A percentile compares a stretch with the other conserved stretches of the same genome.
These are phyloP conservation scores for Amylostereum areolatum DNA, from an alignment of 1,284 basidiomycete species.

Conservation along the genomic window DNA sequence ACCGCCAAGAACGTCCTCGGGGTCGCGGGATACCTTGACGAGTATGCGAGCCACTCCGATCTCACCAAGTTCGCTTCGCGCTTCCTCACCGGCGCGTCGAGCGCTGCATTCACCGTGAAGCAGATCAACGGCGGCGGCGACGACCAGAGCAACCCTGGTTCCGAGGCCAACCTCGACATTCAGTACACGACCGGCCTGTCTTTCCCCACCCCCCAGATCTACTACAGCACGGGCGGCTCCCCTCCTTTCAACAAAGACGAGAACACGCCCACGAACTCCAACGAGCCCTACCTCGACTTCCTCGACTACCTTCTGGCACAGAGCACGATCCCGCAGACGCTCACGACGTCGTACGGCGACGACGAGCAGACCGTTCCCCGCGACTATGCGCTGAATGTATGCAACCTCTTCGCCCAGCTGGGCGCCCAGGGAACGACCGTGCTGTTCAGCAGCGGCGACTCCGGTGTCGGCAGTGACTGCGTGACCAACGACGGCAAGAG, in stretches of 20 bases:
- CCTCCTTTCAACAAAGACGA: constrained; percentile 60
- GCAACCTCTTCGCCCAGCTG: constrained; percentile 38
- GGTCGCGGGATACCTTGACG: constrained; percentile 51
- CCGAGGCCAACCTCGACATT: constrained; percentile 63
- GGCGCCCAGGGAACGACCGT: constrained; percentile 38
- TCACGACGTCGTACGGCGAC: constrained; percentile 66
- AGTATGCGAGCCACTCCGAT: constrained; percentile 50
- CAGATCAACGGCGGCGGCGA: constrained; percentile 56
- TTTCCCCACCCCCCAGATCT: constrained; percentile 58
- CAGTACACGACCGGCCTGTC: constrained; percentile 60
- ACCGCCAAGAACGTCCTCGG: constrained; percentile 46
- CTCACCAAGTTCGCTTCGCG: constrained; percentile 38
- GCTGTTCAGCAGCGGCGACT: constrained; percentile 38
- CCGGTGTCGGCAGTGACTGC: constrained; percentile 33
- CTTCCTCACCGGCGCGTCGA: constrained; percentile 49
- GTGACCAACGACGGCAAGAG: constrained; percentile 33
- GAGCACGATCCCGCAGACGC: constrained; percentile 40
- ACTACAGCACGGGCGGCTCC: constrained; percentile 58
- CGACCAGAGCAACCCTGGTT: constrained; percentile 49
- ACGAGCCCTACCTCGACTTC: constrained; percentile 54
- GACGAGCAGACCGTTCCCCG: constrained; percentile 51
- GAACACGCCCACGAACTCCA: constrained; percentile 52
- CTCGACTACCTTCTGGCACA: constrained; percentile 45
- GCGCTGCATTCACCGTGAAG: constrained; percentile 45
- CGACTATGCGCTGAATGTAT: constrained; percentile 30